Evolutionary conservation across 306 rosid species (phyloP).

Genomic region (Adenanthera pavonina): DNA sequence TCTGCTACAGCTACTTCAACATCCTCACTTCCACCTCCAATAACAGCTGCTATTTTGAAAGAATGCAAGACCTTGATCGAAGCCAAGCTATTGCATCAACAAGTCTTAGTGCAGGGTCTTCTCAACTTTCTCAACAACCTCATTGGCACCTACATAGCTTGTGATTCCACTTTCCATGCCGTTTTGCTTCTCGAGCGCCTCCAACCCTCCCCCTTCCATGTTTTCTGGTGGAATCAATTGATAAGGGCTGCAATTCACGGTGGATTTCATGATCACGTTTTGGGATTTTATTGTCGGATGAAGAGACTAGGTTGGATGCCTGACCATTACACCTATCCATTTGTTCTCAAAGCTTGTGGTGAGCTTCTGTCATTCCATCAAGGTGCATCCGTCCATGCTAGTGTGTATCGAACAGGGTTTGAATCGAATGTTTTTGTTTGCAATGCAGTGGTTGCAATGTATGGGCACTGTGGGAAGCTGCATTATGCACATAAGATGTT

Average conservation of each 20-base stretch:
- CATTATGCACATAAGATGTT: constrained; percentile 63
- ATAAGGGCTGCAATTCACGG: constrained; percentile 57
- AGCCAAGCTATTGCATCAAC: constrained; percentile 62
- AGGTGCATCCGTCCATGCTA: constrained; percentile 64
- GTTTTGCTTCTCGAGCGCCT: constrained; percentile 54
- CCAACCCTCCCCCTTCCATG: constrained; percentile 44
- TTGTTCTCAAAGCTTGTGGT: constrained; percentile 75
- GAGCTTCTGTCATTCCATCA: constrained; percentile 43
- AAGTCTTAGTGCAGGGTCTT: constrained; percentile 45
- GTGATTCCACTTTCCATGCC: constrained; percentile 48
- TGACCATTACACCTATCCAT: constrained; percentile 76
- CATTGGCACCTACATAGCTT: constrained; percentile 55
- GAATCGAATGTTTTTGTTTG: constrained; percentile 76
- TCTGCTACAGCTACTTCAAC: not conserved
- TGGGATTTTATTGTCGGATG: constrained; percentile 55
- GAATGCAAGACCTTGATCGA: constrained; percentile 51
- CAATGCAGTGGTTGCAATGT: constrained; percentile 77
- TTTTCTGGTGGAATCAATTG: constrained; percentile 84
- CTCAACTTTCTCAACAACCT: constrained; percentile 38
- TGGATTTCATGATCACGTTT: constrained; percentile 42
- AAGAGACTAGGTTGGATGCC: constrained; percentile 69
- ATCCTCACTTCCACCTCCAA: constrained; percentile 7
- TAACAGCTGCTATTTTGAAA: constrained; percentile 15
- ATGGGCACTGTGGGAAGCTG: constrained; percentile 61
- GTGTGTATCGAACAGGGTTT: constrained; percentile 54